Conservation (phyloP, 192 early-diverging fungal genomes). For the Linnemannia schmuckeri region DNA sequence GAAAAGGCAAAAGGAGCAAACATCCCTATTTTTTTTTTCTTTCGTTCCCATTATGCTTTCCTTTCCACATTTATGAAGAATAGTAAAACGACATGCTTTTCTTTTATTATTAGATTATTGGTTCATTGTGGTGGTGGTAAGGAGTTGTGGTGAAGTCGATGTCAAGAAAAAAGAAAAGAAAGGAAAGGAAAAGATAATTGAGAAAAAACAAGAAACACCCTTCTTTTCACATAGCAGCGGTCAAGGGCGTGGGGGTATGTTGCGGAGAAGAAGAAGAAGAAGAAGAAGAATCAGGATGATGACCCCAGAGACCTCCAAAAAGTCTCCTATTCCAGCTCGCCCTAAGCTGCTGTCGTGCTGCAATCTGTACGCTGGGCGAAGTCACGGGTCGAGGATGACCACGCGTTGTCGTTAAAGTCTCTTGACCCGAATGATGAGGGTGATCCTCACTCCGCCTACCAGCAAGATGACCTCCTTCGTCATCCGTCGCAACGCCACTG, state of each 20-base stretch:
- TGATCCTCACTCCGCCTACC: not conserved
- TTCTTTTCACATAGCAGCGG: not conserved
- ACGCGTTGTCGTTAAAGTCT: not conserved
- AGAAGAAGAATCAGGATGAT: not conserved
- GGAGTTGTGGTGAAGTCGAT: not conserved
- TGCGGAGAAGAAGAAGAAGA: not conserved
- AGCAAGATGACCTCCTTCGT: not conserved
- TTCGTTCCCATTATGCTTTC: not conserved
- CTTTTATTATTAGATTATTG: not conserved
- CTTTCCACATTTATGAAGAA: not conserved
- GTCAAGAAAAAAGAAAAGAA: not conserved
- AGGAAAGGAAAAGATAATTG: not conserved
- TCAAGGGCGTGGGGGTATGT: not conserved
- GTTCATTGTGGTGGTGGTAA: not conserved
- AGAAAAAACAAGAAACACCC: not conserved
- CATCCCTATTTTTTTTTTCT: not conserved
- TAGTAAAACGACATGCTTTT: not conserved
- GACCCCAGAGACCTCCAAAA: constrained; percentile 30
- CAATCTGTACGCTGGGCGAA: not conserved
- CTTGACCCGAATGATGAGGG: not conserved
- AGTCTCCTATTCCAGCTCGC: constrained; percentile 37
- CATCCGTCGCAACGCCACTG: not conserved
- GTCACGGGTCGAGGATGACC: not conserved
- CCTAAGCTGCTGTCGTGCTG: not conserved
- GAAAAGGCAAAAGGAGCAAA: too few species aligned